Evolutionary conservation across 202 grass and related monocot species (phyloP).

Genomic region (Digitaria exilis): DNA sequence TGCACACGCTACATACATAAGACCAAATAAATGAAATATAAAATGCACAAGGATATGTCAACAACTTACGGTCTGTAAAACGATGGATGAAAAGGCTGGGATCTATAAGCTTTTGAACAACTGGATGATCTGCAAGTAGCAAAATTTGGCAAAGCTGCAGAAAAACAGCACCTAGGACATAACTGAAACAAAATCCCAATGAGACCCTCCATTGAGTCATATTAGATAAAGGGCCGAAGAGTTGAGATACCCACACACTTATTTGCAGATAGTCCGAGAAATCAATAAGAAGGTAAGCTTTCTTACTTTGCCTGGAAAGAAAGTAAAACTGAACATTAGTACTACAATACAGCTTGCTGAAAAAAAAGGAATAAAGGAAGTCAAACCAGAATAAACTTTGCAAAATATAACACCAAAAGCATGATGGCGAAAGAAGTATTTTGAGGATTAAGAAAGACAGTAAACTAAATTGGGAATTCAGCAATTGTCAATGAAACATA

Average conservation of each 20-base stretch:
- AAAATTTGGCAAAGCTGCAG: slow-evolving; percentile 94
- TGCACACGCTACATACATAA: neutral
- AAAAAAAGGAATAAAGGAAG: neutral
- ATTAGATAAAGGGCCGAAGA: slow-evolving; percentile 32
- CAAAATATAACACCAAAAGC: slow-evolving; percentile 1
- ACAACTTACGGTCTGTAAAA: slow-evolving; percentile 87
- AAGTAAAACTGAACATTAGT: slow-evolving; percentile 24
- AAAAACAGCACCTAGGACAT: slow-evolving; percentile 97
- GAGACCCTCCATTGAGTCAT: slow-evolving; percentile 22
- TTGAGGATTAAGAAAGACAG: neutral
- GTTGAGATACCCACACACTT: slow-evolving; percentile 70
- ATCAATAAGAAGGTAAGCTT: slow-evolving; percentile 90
- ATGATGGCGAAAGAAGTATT: slow-evolving; percentile 9
- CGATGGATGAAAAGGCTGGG: slow-evolving; percentile 96
- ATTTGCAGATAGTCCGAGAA: slow-evolving; percentile 88
- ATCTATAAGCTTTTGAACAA: slow-evolving; percentile 87
- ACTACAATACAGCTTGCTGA: slow-evolving; percentile 5
- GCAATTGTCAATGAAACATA: slow-evolving; percentile 13
- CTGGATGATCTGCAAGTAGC: slow-evolving; percentile 69
- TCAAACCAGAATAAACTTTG: neutral
- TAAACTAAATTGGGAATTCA: neutral
- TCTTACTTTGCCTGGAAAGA: slow-evolving; percentile 81
- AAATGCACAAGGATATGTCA: slow-evolving; percentile 14
- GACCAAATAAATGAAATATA: neutral
- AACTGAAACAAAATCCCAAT: slow-evolving; percentile 67